phyloP scores from a whole-genome alignment of 192 early-diverging fungal genomes.

The Coemansia sp. region DNA sequence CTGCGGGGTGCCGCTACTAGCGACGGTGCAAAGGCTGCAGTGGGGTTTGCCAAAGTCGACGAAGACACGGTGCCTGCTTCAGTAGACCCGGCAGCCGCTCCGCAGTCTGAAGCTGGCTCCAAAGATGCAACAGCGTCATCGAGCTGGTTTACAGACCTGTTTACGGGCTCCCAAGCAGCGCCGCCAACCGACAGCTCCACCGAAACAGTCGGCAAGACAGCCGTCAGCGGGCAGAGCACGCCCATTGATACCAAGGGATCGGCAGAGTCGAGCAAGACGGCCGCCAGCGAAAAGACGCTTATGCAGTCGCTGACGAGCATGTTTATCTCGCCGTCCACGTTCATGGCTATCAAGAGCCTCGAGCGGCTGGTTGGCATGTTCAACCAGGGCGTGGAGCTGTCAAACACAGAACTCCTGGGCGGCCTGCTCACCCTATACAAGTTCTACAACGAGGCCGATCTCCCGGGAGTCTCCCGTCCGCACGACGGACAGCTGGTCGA shows the following conservation, averaged over 20 bases:
- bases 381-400: conserved; percentile 69
- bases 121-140: conserved; percentile 1
- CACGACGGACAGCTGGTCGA: conserved; percentile 31
- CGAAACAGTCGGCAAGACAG: neutral
- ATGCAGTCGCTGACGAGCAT: conserved; percentile 48
- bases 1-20: conserved; percentile 9
- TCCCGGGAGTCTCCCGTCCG: conserved; percentile 34
- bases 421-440: conserved; percentile 64
- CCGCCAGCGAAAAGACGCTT: conserved; percentile 31
- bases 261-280: neutral
- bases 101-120: neutral
- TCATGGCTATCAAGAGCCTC: conserved; percentile 46
- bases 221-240: neutral
- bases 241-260: neutral
- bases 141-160: conserved; percentile 36
- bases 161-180: conserved; percentile 9
- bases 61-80: conserved; percentile 19
- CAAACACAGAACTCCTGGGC: conserved; percentile 59
- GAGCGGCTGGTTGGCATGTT: conserved; percentile 46
- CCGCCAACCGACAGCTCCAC: neutral
- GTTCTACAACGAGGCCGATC: conserved; percentile 53
- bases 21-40: conserved; percentile 1
- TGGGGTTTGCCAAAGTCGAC: conserved; percentile 42
- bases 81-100: neutral
- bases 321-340: conserved; percentile 48